Base-by-base conservation (phyloP, 2,329 filamentous ascomycete species). In the Dothistroma septosporum region DNA sequence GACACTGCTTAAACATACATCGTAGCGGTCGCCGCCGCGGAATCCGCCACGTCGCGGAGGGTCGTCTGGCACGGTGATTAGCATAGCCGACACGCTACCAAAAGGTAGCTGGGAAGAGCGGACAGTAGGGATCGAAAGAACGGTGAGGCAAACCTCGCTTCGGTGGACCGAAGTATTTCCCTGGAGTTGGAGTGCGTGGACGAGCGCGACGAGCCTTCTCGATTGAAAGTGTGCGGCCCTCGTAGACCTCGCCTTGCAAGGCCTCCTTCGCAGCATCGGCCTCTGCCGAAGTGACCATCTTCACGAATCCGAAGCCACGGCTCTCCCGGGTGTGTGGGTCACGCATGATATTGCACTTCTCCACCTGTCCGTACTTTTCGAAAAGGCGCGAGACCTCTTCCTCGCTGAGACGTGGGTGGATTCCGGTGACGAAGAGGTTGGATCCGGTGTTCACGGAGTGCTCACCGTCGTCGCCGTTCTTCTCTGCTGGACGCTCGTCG, bases 271-370 rank as follows among this genome's bases (percentile, higher is more conserved):
- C 94, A 69, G 94, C 92, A 77, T 99, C 94, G 66, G 94, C 94
- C 78, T 96, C 90, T 59, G 97, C 93, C 53, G 91, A 86, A 61
- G 91, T 95, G 63, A 92, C 87, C 93, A 99, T 97, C 83, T 99
- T 97, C 76, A 99, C 94, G 80, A 99, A 99, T 59, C 94, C 94
- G 69, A 99, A 99, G 68, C 94, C 94, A 78, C 94, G 94, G 70
- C 93, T 97, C 79, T 99, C 94, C 80, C 96, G 96, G 73, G 91
- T 95, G 78, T 99, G 94, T 64, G 94, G 94, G 75, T 99, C 94
- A 73, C 93, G 87, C 94, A 99, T 99, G 80, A 99, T 99, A 77
- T 97, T 95, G 82, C 93, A 97, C 80, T 95, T 97, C 80, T 97
- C 93, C 56, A 99, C 94, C 75, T 96, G 92, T 69, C 94, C 94